These are phyloP conservation scores for Colletotrichum sidae DNA, from an alignment of 2,329 filamentous ascomycete species.

Conservation along the genomic window DNA sequence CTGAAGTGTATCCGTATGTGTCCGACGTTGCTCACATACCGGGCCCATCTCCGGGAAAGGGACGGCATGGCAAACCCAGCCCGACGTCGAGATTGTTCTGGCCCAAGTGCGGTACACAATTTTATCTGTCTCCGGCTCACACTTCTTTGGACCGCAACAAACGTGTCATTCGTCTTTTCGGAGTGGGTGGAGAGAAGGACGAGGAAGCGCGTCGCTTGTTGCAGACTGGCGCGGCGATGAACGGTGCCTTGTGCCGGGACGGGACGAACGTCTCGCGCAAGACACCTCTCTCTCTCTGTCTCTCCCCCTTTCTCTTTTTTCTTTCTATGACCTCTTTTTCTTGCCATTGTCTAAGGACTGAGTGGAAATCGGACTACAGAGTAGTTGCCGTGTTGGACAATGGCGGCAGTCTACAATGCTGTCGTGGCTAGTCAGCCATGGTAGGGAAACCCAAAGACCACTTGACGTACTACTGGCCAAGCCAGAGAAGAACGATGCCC, in stretches of 20 bases:
- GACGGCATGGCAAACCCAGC: constrained; percentile 1
- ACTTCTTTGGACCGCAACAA: constrained; percentile 1
- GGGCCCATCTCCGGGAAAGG: constrained; percentile 12
- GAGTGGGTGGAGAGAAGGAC: constrained; percentile 28
- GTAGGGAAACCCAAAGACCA: constrained; percentile 15
- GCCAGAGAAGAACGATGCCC: constrained; percentile 7
- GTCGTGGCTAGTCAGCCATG: constrained; percentile 18
- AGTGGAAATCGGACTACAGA: background rate
- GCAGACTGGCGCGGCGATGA: constrained; percentile 25
- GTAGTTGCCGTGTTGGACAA: constrained; percentile 16
- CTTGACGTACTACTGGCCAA: constrained; percentile 5
- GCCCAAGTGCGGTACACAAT: background rate
- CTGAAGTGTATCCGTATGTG: background rate
- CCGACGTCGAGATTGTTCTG: background rate
- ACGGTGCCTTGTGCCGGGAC: constrained; percentile 27
- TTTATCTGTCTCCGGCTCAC: constrained; percentile 10
- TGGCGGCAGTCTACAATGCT: constrained; percentile 16
- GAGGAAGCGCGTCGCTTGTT: constrained; percentile 34
- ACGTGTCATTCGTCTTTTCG: background rate
- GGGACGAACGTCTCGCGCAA: constrained; percentile 34
- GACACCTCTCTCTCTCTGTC: too few relatives aligned
- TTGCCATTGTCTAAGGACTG: too few relatives aligned
- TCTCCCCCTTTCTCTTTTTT: too few relatives aligned
- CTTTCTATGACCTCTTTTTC: too few relatives aligned
- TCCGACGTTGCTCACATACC: constrained; percentile 13